These are phyloP conservation scores for Periconia sp. DNA, from an alignment of 2,329 filamentous ascomycete species.

Conservation along the genomic window DNA sequence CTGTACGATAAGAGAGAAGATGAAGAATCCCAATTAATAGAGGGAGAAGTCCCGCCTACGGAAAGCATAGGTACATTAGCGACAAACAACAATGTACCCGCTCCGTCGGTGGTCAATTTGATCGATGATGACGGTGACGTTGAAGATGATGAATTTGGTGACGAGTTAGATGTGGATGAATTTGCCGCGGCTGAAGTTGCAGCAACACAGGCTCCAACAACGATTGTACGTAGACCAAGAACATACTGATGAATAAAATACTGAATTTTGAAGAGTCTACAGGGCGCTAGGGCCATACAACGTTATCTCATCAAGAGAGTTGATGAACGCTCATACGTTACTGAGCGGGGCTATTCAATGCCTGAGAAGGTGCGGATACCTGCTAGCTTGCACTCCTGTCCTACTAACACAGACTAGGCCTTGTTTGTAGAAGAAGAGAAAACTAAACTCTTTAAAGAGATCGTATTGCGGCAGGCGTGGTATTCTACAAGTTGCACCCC, in stretches of 20 bases:
- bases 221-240: conserved; percentile 59
- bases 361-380: conserved; percentile 70
- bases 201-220: conserved; percentile 70
- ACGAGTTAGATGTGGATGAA: conserved; percentile 74
- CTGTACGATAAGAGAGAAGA: conserved; percentile 57
- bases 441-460: conserved; percentile 67
- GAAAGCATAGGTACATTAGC: neutral
- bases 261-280: conserved; percentile 74
- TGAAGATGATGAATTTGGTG: conserved; percentile 76
- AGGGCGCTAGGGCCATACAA: conserved; percentile 77
- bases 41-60: conserved; percentile 3
- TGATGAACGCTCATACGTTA: conserved; percentile 70
- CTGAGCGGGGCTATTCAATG: conserved; percentile 64
- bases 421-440: conserved; percentile 82
- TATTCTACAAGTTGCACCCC: conserved; percentile 76
- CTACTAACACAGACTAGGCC: conserved; percentile 61
- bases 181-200: conserved; percentile 71
- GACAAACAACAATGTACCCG: conserved; percentile 7
- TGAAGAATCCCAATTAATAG: conserved; percentile 15
- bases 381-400: neutral
- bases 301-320: conserved; percentile 83
- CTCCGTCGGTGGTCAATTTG: conserved; percentile 30
- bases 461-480: conserved; percentile 87
- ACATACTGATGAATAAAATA: conserved; percentile 28
- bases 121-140: conserved; percentile 60